Conservation (phyloP, 1,284 basidiomycete species). For the Trichosporon coremiiforme region DNA sequence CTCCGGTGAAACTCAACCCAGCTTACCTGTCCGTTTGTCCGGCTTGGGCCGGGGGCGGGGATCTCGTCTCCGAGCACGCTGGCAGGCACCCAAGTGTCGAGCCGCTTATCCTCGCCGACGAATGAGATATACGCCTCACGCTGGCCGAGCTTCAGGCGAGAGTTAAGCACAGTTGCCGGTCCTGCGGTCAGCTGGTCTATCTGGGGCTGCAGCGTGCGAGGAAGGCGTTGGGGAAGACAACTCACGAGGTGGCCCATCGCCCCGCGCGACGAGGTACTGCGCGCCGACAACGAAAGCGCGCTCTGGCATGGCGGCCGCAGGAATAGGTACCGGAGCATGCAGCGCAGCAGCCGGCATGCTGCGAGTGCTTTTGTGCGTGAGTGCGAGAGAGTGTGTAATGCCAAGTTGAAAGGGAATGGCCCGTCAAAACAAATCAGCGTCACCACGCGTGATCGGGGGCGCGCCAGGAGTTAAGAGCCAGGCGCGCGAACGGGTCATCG, state of each 20-base stretch:
- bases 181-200: constrained; percentile 30
- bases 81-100: constrained; percentile 72
- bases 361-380: background rate
- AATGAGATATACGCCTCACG: constrained; percentile 49
- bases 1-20: background rate
- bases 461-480: background rate
- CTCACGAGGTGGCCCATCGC: constrained; percentile 24
- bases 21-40: background rate
- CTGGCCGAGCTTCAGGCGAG: constrained; percentile 31
- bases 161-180: constrained; percentile 38
- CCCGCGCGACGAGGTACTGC: constrained; percentile 34
- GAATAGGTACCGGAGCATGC: background rate
- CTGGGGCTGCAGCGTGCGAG: background rate
- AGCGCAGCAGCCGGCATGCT: background rate
- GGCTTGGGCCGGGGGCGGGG: constrained; percentile 23
- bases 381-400: background rate
- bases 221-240: background rate
- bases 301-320: background rate
- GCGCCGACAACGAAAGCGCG: constrained; percentile 25
- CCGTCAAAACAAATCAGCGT: background rate
- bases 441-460: background rate
- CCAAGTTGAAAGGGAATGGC: background rate
- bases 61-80: constrained; percentile 36
- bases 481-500: background rate
- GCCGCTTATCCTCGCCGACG: constrained; percentile 64